Conservation (phyloP, 805 yeast species). For the Lipomyces starkeyi region DNA sequence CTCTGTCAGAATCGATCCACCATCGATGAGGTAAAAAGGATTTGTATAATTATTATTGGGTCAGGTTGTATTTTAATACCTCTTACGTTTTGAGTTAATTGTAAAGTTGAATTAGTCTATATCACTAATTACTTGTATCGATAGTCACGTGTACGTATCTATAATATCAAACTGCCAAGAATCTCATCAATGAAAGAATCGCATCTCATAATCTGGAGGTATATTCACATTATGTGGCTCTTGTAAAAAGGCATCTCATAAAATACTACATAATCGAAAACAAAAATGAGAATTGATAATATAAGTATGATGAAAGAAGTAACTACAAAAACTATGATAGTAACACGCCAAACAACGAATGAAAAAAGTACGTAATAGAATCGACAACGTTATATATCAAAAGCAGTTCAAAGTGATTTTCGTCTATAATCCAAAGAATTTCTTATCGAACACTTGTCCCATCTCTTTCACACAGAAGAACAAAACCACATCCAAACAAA, state of each 20-base stretch:
- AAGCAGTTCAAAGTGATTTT: background rate
- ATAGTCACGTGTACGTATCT: background rate
- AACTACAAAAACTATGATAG: background rate
- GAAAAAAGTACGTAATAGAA: background rate
- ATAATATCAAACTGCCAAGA: background rate
- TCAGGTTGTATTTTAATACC: constrained; percentile 3
- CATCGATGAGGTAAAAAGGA: background rate
- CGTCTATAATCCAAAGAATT: background rate
- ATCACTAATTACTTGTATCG: background rate
- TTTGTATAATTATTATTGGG: background rate
- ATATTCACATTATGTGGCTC: background rate
- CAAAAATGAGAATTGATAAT: background rate
- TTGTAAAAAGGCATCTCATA: background rate
- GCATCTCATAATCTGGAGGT: background rate
- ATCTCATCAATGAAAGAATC: background rate
- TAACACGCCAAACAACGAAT: background rate
- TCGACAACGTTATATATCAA: background rate
- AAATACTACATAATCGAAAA: background rate
- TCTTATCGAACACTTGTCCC: background rate
- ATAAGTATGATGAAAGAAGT: background rate
- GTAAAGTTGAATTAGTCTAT: too few species aligned
- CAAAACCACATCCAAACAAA: background rate
- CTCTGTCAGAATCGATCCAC: background rate
- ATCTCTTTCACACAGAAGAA: background rate
- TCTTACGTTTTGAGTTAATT: background rate